phyloP scores from a whole-genome alignment of 2,329 filamentous ascomycete genomes.

The Microdochium trichocladiopsis region DNA sequence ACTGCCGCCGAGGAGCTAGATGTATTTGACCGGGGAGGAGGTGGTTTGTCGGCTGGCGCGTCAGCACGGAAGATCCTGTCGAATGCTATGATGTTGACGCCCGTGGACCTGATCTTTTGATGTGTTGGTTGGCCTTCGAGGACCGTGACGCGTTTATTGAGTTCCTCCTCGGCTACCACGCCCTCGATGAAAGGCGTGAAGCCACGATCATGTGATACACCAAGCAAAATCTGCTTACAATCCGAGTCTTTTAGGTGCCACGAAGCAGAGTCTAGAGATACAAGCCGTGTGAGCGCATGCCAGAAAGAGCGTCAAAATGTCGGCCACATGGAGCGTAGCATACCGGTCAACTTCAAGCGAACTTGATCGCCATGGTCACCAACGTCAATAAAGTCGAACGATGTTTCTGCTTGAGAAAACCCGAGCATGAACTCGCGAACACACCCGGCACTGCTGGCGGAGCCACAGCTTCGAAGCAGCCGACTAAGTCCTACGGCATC shows the following conservation, averaged over 20 bases:
- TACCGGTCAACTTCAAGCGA: constrained; percentile 55
- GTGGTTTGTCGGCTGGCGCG: constrained; percentile 35
- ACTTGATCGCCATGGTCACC: constrained; percentile 51
- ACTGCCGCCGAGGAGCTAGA: background rate
- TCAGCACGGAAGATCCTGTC: constrained; percentile 46
- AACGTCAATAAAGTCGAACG: constrained; percentile 59
- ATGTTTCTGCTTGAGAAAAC: constrained; percentile 51
- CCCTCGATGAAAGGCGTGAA: constrained; percentile 55
- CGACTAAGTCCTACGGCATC: constrained; percentile 44
- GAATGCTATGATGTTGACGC: constrained; percentile 38
- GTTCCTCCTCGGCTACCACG: constrained; percentile 36
- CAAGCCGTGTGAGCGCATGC: too few relatives aligned
- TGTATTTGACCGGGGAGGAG: constrained; percentile 5
- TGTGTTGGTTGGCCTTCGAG: constrained; percentile 46
- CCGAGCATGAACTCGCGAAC: constrained; percentile 51
- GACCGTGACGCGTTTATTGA: constrained; percentile 38
- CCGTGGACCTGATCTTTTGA: constrained; percentile 39
- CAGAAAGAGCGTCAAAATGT: too few relatives aligned
- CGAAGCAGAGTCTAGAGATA: constrained; percentile 35
- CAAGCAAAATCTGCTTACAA: constrained; percentile 55
- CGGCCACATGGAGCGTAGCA: too few relatives aligned
- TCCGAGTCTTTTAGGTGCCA: constrained; percentile 55
- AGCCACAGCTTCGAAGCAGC: constrained; percentile 41
- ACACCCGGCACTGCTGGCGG: constrained; percentile 32
- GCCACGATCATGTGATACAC: constrained; percentile 53